Evolutionary conservation across 345 rosid genomes (phyloP).

Genomic region (Citrus mangshanensis): DNA sequence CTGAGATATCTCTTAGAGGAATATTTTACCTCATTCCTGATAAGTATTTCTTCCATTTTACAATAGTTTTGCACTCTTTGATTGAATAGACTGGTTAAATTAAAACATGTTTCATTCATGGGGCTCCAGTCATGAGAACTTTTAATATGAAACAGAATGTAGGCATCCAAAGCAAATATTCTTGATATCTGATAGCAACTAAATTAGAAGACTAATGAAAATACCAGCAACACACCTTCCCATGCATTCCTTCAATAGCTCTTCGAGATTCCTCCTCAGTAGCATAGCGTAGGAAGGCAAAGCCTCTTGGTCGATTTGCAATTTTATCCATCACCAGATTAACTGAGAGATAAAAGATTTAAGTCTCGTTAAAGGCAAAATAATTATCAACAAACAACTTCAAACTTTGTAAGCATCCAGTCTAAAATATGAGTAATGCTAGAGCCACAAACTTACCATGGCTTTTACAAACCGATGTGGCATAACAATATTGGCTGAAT

Average conservation of each 20-base stretch:
- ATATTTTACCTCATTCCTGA: neutral
- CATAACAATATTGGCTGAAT: too few relatives aligned
- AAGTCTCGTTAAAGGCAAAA: neutral
- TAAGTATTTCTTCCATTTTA: neutral
- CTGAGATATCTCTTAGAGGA: neutral
- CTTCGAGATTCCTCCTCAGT: conserved; percentile 69
- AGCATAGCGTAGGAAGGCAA: conserved; percentile 68
- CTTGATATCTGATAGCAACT: neutral
- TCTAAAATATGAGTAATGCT: neutral
- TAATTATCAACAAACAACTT: neutral
- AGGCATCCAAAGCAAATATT: neutral
- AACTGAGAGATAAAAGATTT: conserved; percentile 27
- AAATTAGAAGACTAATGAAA: neutral
- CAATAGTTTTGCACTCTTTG: neutral
- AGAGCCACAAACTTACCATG: too few relatives aligned
- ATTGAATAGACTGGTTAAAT: neutral
- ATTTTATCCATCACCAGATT: conserved; percentile 78
- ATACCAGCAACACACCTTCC: conserved; percentile 48
- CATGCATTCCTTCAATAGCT: conserved; percentile 85
- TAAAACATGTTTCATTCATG: neutral
- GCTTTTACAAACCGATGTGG: too few relatives aligned
- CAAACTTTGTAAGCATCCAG: neutral
- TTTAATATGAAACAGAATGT: neutral
- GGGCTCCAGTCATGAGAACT: neutral
- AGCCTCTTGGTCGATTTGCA: conserved; percentile 76